Evolutionary conservation across 78 protist genomes (phyloP).

Genomic region (Mastigamoeba balamuthi): DNA sequence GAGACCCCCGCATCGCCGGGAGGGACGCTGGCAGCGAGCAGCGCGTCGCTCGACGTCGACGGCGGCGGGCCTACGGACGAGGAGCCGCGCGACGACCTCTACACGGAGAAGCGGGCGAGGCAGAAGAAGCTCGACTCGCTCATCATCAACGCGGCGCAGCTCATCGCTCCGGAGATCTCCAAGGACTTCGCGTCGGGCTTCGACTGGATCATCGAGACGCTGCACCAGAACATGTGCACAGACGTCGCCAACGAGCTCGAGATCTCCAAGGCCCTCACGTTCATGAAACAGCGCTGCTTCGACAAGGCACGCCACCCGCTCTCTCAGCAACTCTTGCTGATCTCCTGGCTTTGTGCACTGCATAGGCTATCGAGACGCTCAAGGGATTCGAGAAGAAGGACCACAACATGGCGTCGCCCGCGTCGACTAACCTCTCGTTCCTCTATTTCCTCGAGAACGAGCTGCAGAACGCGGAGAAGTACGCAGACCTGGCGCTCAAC

Average conservation of each 20-base stretch:
- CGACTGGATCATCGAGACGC: conserved; percentile 10
- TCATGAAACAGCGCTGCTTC: conserved; percentile 3
- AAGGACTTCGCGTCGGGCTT: conserved; percentile 11
- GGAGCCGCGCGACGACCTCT: neutral
- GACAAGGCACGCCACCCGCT: neutral
- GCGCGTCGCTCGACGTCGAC: neutral
- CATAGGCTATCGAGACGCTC: conserved; percentile 51
- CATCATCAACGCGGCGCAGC: conserved; percentile 11
- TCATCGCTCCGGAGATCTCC: conserved; percentile 59
- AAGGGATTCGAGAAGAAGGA: conserved; percentile 60
- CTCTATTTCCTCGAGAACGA: conserved; percentile 59
- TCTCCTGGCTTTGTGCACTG: neutral
- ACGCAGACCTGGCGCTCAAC: conserved; percentile 44
- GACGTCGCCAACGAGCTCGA: conserved; percentile 26
- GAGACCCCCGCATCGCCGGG: too few relatives aligned
- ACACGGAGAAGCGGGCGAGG: neutral
- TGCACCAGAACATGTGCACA: neutral
- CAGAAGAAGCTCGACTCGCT: neutral
- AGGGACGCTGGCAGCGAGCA: too few relatives aligned
- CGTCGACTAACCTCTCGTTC: conserved; percentile 69
- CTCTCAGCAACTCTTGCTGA: neutral
- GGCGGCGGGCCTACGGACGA: neutral
- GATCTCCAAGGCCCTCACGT: conserved; percentile 39
- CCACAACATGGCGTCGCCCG: conserved; percentile 8
- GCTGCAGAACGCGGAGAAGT: conserved; percentile 17